Evolutionary conservation across 306 rosid species (phyloP).

Genomic region (Dalbergia oliveri): DNA sequence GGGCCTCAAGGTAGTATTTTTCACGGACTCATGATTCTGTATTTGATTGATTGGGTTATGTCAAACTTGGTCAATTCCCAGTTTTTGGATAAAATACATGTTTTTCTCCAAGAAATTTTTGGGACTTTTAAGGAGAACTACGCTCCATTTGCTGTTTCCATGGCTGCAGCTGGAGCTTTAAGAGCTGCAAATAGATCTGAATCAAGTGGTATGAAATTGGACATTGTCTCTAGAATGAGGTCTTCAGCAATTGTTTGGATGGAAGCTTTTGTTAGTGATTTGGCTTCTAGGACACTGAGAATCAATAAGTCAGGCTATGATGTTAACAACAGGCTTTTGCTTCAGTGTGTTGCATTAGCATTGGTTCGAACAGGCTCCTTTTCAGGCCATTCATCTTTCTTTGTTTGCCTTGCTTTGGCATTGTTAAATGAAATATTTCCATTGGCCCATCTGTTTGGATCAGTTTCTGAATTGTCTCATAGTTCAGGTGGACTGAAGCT

Average conservation of each 20-base stretch:
- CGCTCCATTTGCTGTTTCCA: constrained; percentile 69
- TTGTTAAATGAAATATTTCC: constrained; percentile 82
- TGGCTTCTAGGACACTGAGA: constrained; percentile 51
- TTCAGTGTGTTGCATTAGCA: constrained; percentile 74
- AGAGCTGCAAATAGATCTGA: constrained; percentile 58
- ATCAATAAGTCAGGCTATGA: constrained; percentile 38
- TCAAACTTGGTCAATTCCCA: constrained; percentile 61
- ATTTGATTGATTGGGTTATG: constrained; percentile 81
- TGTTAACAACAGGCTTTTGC: constrained; percentile 55
- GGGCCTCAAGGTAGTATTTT: constrained; percentile 62
- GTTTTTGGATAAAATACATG: constrained; percentile 54
- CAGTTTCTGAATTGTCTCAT: constrained; percentile 47
- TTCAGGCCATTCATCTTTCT: constrained; percentile 63
- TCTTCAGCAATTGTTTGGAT: constrained; percentile 60
- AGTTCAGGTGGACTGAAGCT: constrained; percentile 49
- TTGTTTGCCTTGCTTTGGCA: constrained; percentile 71
- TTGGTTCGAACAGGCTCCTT: constrained; percentile 70
- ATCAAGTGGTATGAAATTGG: constrained; percentile 52
- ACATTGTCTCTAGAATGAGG: constrained; percentile 54
- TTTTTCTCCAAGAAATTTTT: constrained; percentile 53
- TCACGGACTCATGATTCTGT: constrained; percentile 78
- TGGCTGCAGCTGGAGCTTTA: constrained; percentile 85
- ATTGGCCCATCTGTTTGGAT: constrained; percentile 60
- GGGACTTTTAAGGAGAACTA: constrained; percentile 55
- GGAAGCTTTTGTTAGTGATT: constrained; percentile 60